Evolutionary conservation across 2,329 filamentous ascomycete genomes (phyloP).

Genomic region (Zasmidium cellare): DNA sequence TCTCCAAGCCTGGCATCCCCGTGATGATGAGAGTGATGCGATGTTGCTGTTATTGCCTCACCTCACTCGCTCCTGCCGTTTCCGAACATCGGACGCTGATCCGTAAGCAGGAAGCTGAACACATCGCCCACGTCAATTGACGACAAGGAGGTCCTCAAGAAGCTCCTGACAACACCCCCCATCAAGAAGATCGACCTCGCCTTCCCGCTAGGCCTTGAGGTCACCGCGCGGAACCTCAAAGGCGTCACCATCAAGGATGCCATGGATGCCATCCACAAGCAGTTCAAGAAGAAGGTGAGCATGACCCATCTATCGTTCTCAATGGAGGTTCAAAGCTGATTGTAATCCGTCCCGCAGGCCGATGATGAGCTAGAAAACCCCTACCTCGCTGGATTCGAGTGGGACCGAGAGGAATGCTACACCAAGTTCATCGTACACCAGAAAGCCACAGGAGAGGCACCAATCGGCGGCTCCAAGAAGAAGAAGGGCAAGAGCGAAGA

Average conservation of each 20-base stretch:
- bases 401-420: slow-evolving; percentile 92
- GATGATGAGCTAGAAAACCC: slow-evolving; percentile 89
- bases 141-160: slow-evolving; percentile 80
- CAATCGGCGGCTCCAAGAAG: slow-evolving; percentile 56
- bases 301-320: neutral
- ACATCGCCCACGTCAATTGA: slow-evolving; percentile 75
- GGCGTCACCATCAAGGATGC: slow-evolving; percentile 98
- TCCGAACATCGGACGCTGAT: slow-evolving; percentile 2
- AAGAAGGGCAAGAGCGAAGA: slow-evolving; percentile 54
- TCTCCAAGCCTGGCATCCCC: neutral
- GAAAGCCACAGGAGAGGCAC: slow-evolving; percentile 64
- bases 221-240: slow-evolving; percentile 86
- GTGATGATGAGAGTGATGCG: neutral
- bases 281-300: slow-evolving; percentile 90
- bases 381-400: slow-evolving; percentile 92
- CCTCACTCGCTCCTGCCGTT: neutral
- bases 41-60: neutral
- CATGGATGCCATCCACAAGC: slow-evolving; percentile 91
- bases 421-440: slow-evolving; percentile 85
- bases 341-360: slow-evolving; percentile 54
- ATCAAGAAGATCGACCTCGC: slow-evolving; percentile 94
- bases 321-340: neutral
- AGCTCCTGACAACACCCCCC: slow-evolving; percentile 74
- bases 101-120: slow-evolving; percentile 81
- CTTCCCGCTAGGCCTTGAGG: slow-evolving; percentile 83